Base-by-base conservation (phyloP, 352 stramenopile genomes). In the Globisporangium uncinulatum region DNA sequence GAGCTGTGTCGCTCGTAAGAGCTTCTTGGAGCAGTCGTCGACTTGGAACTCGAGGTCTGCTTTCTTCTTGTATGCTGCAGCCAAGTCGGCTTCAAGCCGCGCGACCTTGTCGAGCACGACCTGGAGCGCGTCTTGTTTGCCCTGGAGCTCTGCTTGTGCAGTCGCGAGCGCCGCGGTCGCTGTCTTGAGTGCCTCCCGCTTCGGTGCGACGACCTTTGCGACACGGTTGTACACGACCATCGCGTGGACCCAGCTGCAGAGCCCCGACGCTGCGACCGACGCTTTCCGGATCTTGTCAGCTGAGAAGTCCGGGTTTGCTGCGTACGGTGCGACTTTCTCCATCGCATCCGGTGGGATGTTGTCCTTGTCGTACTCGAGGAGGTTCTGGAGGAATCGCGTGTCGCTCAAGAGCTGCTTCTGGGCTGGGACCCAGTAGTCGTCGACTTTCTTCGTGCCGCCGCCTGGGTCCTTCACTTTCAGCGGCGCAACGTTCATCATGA, bases 191-290 rank as follows among this genome's bases (percentile, higher is more conserved):
- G 92, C 92, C 57, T 94, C 87, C 21, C 89, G 79, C 70, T 98
- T 98, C 0, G 95, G 95, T 0, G 79, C 95, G 0, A 98, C 95
- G 3, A 96, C 79, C 46, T 97, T 96, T 0, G 89, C 87, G 11
- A 98, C 93, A 4, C 80, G 74, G 52, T 98, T 91, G 72, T 98
- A 98, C 19, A 97, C 88, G 1, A 98, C 92, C 92, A 98, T 98
- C 4, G 95, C 95, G 55, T 97, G 93, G 6, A 98, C 94, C 95
- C 95, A 98, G 57, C 76, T 94, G 56, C 93, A 98, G 4, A 98
- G 63, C 8, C 94, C 94, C 0, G 93, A 96, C 10, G 95, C 94
- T n/a, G 95, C 95, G 2, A 97, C 79, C 1, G 89, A 98, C 0
- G 91, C 90, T 62, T 98, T 98, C 17, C 91, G 92, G 51, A 98